Evolutionary conservation across 805 yeast genomes (phyloP), one percentile per base, ranked within the genome.

Genomic region (Myxozyma kluyveri): DNA sequence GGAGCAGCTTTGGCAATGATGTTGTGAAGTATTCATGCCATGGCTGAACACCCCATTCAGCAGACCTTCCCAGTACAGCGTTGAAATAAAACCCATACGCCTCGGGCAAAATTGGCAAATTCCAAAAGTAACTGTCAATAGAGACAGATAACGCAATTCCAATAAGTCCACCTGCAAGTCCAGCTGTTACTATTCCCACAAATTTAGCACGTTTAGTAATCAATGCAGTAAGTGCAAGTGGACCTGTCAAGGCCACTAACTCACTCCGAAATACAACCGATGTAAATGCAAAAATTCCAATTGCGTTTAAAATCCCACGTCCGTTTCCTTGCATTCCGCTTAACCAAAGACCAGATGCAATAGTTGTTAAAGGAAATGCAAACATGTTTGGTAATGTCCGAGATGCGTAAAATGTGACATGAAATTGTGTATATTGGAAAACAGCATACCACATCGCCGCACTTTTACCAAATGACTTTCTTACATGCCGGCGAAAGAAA

Each of bases 41-140:
- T 3, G 98, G 95, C 65, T 86, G 90, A 1, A 75, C 76, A 0
- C 97, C 98, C 97, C 97, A 91, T 14, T 80, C 74, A 1, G 77
- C 67, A 1, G 95, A 75, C 37, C 86, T 80, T 1, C 95, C 95
- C 7, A 78, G 67, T n/a, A 89, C 52, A 1, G 87, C 85, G 67
- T 91, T 91, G 71, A 80, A 90, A 12, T 79, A 45, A 62, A 90
- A 83, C 0, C 91, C 79, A 45, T 76, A 77, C 1, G 87, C 48
- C 67, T 90, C 97, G 0, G 98, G 97, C 29, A 86, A 67, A n/a
- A 79, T 68, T 2, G 57, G 67, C 45, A 60, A 12, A 14, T 67
- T 62, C 97, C 97, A 91, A 67, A 88, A 87, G 63, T 77, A 80
- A 1, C 91, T 79, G 66, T 91, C 98, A 2, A 86, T 72, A 2